These are phyloP conservation scores for Pichia ethanolica DNA, from an alignment of 805 yeast species.

Conservation along the genomic window DNA sequence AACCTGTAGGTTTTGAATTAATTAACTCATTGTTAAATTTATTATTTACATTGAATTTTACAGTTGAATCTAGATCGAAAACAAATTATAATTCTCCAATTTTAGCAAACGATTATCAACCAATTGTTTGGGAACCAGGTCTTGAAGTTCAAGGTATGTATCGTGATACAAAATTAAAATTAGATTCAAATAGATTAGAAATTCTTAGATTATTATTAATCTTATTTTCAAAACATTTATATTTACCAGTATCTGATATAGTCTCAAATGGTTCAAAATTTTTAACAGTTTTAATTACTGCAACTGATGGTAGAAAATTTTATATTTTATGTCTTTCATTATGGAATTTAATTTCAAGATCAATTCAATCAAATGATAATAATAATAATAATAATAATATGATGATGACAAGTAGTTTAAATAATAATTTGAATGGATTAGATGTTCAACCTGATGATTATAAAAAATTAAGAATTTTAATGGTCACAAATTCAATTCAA, in stretches of 20 bases:
- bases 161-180: constrained; percentile 29
- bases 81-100: not conserved
- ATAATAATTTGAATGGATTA: constrained; percentile 36
- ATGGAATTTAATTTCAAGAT: constrained; percentile 53
- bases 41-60: constrained; percentile 52
- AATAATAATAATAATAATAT: constrained; percentile 14
- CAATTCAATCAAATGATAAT: constrained; percentile 30
- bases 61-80: constrained; percentile 29
- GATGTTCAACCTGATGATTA: constrained; percentile 23
- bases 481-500: constrained; percentile 53
- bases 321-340: constrained; percentile 59
- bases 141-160: constrained; percentile 39
- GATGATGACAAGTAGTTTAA: not conserved
- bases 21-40: constrained; percentile 35
- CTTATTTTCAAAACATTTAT: constrained; percentile 56
- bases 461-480: constrained; percentile 37
- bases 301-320: constrained; percentile 40
- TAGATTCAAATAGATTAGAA: constrained; percentile 63
- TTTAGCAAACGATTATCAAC: constrained; percentile 27
- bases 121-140: constrained; percentile 74
- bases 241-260: constrained; percentile 35
- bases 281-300: constrained; percentile 46
- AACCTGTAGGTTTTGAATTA: constrained; percentile 33
- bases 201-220: constrained; percentile 54
- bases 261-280: constrained; percentile 53